Evolutionary conservation across 140 eudicot species (phyloP), one percentile per base, ranked within the genome.

Genomic region (Oenanthe javanica): DNA sequence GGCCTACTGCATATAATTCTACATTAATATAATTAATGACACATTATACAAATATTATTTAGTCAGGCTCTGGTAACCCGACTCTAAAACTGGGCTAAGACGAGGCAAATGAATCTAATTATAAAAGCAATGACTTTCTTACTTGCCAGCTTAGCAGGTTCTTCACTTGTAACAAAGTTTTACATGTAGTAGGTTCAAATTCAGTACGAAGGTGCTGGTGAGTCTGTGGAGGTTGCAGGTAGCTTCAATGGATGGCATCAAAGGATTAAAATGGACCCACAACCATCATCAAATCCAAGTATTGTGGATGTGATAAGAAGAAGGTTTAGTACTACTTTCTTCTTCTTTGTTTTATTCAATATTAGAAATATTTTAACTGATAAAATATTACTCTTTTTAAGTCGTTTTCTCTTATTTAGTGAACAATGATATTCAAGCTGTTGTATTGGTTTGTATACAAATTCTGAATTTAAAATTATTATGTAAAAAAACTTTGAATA

Each of bases 171-270:
- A 81, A 36, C 70, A 83, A 81, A 79, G 78, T 79, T 81, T 76
- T 72, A 40, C 70, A 9, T 61, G 80, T 84, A 27, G 76, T 86
- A 94, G 98, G 97, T 91, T 82, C 87, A 90, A 88, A 82, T 94
- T 78, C 86, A 89, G 79, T 94, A 92, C 78, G 78, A 86, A 80
- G 96, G 93, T n/a, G 92, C 85, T 31, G 97, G 90, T 16, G 92
- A 92, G 81, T 86, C 84, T 47, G 97, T 94, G 43, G 96, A 94
- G 89, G 85, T 94, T 63, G 96, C 97, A 48, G 98, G 98, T 77
- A 94, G 97, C 90, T 94, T 94, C 88, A 94, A 89, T 82, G 98
- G 98, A 57, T 94, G 98, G 97, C 92, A 92, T 88, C 97, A 92
- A 69, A 82, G 80, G 42, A 88, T 92, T 48, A 84, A 84, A 79